Evolutionary conservation across 371 early-diverging fungal genomes (phyloP).

Genomic region (Mortierella sp.): DNA sequence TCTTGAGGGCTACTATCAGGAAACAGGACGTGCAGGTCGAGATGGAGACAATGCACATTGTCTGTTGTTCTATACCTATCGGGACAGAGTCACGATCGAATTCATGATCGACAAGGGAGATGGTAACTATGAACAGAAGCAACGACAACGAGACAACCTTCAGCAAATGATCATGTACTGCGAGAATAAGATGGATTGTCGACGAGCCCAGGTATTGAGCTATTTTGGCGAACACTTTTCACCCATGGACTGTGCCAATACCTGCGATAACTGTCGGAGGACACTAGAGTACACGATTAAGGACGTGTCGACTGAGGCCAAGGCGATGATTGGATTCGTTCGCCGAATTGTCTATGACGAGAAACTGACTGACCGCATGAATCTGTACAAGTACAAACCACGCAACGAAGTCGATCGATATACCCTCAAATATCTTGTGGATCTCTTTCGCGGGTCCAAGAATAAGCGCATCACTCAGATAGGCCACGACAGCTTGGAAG

Average conservation of each 20-base stretch:
- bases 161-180: slow-evolving; percentile 93
- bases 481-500: slow-evolving; percentile 61
- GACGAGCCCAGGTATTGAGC: slow-evolving; percentile 89
- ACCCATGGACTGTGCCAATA: slow-evolving; percentile 71
- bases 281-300: slow-evolving; percentile 36
- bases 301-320: slow-evolving; percentile 72
- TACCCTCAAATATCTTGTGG: slow-evolving; percentile 80
- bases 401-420: slow-evolving; percentile 60
- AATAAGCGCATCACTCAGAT: slow-evolving; percentile 62
- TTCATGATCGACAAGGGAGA: slow-evolving; percentile 92
- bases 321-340: slow-evolving; percentile 62
- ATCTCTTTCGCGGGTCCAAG: slow-evolving; percentile 84
- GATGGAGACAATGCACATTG: slow-evolving; percentile 93
- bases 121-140: slow-evolving; percentile 86
- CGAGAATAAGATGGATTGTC: slow-evolving; percentile 94
- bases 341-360: slow-evolving; percentile 51
- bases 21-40: slow-evolving; percentile 99
- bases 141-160: slow-evolving; percentile 87
- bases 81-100: slow-evolving; percentile 78
- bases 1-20: slow-evolving; percentile 99
- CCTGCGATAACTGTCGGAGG: slow-evolving; percentile 95
- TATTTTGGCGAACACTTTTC: slow-evolving; percentile 97
- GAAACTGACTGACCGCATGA: slow-evolving; percentile 22
- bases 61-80: slow-evolving; percentile 88
- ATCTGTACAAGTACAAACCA: slow-evolving; percentile 30